Evolutionary conservation across 2,329 filamentous ascomycete species (phyloP), one percentile per base, ranked within the genome.

Genomic region (Bipolaris gigantea): DNA sequence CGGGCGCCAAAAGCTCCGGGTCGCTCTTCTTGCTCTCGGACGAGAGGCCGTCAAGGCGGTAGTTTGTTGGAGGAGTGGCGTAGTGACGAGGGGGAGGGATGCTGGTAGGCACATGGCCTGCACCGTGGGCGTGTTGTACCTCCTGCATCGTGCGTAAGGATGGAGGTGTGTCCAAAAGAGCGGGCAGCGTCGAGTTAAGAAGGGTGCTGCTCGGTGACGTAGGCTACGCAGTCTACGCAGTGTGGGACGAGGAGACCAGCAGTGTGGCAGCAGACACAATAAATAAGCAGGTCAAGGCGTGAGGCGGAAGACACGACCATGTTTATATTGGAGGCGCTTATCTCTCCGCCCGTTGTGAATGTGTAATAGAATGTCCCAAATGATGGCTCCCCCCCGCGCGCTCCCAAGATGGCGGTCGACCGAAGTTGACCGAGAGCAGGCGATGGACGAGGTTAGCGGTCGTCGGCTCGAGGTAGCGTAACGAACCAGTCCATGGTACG

Each of bases 11-110:
- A 36, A 69, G 60, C 45, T 73, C 70, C 10, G 65, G 66, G 25
- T 71, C 70, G 60, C 66, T 69, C 58, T 74, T 73, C 54, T 71
- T 72, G 47, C 63, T 62, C 7, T 67, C 65, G 3, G 63, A 66
- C 13, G 53, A 64, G 35, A 64, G 48, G 30, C 64, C 64, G 25
- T 71, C 68, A 13, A 57, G 54, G 40, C 44, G 50, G 46, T 69
- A 69, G 18, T 48, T 56, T n/a, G 13, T 16, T 15, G 66, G 65
- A 30, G 64, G 63, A 3, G 58, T 38, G 13, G 56, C 52, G 45
- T 60, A 60, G 11, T 54, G 47, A 30, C 50, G 47, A 30, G 34
- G 35, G 10, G 51, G 30, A 23, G 41, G 41, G 32, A 41, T 33
- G 48, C 36, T 45, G 41, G 48, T 34, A 9, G 48, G 45, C 25